These are phyloP conservation scores for Wallacemonas sp. DNA, from an alignment of 208 protist species.

Conservation along the genomic window DNA sequence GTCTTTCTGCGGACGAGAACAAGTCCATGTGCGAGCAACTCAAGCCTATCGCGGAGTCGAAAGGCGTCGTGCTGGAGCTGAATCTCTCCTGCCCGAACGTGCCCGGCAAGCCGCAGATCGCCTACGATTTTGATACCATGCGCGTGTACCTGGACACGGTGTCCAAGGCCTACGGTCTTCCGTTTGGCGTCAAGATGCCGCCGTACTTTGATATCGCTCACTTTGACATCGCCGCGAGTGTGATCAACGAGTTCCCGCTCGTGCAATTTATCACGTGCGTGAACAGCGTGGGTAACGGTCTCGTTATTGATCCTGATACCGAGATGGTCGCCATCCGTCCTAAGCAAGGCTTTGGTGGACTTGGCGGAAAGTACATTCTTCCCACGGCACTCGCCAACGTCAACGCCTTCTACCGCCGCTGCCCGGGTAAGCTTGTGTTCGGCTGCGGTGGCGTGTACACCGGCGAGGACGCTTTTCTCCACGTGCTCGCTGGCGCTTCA, in stretches of 20 bases:
- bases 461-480: slow-evolving; percentile 83
- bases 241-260: slow-evolving; percentile 83
- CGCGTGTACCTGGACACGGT: slow-evolving; percentile 60
- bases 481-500: slow-evolving; percentile 81
- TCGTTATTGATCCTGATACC: slow-evolving; percentile 80
- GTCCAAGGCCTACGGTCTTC: slow-evolving; percentile 57
- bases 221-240: slow-evolving; percentile 78
- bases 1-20: slow-evolving; percentile 79
- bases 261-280: slow-evolving; percentile 87
- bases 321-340: slow-evolving; percentile 86
- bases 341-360: slow-evolving; percentile 86
- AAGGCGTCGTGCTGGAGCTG: slow-evolving; percentile 75
- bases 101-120: slow-evolving; percentile 88
- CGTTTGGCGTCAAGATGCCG: slow-evolving; percentile 90
- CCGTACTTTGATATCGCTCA: slow-evolving; percentile 91
- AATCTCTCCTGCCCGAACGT: slow-evolving; percentile 92
- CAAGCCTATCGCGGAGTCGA: slow-evolving; percentile 47
- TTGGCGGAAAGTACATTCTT: slow-evolving; percentile 79
- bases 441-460: slow-evolving; percentile 85
- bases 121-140: slow-evolving; percentile 85
- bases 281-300: slow-evolving; percentile 88
- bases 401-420: slow-evolving; percentile 86
- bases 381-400: slow-evolving; percentile 91
- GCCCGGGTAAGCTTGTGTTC: slow-evolving; percentile 78
- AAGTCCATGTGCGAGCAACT: slow-evolving; percentile 63